phyloP scores from a whole-genome alignment of 2,329 filamentous ascomycete genomes.

The Leptosphaerulina australis region DNA sequence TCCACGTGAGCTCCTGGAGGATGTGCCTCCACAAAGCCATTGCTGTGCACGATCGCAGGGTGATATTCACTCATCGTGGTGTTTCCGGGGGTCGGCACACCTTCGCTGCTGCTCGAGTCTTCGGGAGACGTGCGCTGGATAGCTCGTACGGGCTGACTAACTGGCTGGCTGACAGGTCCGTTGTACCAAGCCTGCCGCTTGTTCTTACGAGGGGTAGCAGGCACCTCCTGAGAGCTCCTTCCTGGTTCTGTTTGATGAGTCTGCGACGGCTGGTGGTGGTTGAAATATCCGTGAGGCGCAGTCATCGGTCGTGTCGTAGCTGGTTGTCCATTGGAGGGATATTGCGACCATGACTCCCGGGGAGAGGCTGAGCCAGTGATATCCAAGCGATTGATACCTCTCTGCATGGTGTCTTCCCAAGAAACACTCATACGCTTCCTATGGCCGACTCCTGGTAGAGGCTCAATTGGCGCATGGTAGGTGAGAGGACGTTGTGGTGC shows the following conservation, averaged over 20 bases:
- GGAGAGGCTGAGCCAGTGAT: slow-evolving; percentile 58
- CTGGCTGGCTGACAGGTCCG: slow-evolving; percentile 50
- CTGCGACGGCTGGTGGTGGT: slow-evolving; percentile 37
- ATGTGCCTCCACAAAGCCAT: slow-evolving; percentile 55
- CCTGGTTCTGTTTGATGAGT: slow-evolving; percentile 41
- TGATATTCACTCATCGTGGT: slow-evolving; percentile 58
- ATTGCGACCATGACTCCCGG: slow-evolving; percentile 44
- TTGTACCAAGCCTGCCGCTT: slow-evolving; percentile 79
- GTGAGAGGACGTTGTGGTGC: slow-evolving; percentile 52
- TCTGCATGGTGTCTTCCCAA: slow-evolving; percentile 71
- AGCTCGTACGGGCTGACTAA: slow-evolving; percentile 29
- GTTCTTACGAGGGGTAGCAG: slow-evolving; percentile 61
- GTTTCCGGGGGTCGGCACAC: slow-evolving; percentile 59
- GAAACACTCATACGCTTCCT: slow-evolving; percentile 51
- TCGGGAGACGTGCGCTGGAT: slow-evolving; percentile 60
- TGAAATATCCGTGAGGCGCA: slow-evolving; percentile 47
- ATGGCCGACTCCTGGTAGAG: slow-evolving; percentile 30
- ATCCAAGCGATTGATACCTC: slow-evolving; percentile 69
- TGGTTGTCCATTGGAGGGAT: slow-evolving; percentile 31
- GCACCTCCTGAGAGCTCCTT: slow-evolving; percentile 47
- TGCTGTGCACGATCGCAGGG: slow-evolving; percentile 59
- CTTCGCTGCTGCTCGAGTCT: slow-evolving; percentile 62
- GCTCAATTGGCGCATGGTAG: slow-evolving; percentile 44
- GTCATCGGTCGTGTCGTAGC: slow-evolving; percentile 41
- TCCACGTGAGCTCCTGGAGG: slow-evolving; percentile 49